phyloP scores from a whole-genome alignment of 208 protist species.

The Herpetomonas samuelpessoai region DNA sequence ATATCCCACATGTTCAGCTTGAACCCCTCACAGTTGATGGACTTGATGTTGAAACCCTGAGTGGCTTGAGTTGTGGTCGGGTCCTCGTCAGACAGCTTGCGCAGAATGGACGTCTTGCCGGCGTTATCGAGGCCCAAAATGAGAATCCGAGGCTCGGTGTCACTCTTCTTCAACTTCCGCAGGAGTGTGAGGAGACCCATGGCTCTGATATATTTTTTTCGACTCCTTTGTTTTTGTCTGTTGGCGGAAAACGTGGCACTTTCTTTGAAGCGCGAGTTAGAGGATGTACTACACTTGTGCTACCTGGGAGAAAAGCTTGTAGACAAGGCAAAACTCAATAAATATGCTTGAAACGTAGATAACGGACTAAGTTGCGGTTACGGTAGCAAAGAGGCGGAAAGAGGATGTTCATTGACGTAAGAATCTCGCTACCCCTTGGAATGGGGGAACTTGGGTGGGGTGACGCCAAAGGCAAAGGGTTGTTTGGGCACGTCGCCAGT shows the following conservation, averaged over 20 bases:
- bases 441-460: no score
- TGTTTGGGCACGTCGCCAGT: no score
- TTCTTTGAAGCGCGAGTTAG: no score
- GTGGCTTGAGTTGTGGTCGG: slow-evolving; percentile 95
- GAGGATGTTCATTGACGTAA: no score
- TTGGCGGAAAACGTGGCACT: no score
- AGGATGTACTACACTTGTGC: no score
- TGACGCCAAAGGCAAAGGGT: no score
- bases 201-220: neutral
- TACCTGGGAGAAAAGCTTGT: neutral
- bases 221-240: neutral
- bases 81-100: slow-evolving; percentile 95
- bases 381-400: no score
- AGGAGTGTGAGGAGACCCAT: slow-evolving; percentile 97
- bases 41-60: slow-evolving; percentile 99
- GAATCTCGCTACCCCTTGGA: no score
- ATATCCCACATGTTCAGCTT: slow-evolving; percentile 99
- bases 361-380: no score
- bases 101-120: slow-evolving; percentile 98
- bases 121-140: slow-evolving; percentile 98
- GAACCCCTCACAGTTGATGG: slow-evolving; percentile 93
- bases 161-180: slow-evolving; percentile 91
- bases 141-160: slow-evolving; percentile 94
- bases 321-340: no score
- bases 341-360: no score